phyloP scores from a whole-genome alignment of 768 basidiomycete species.

The Tephrocybe rancida region DNA sequence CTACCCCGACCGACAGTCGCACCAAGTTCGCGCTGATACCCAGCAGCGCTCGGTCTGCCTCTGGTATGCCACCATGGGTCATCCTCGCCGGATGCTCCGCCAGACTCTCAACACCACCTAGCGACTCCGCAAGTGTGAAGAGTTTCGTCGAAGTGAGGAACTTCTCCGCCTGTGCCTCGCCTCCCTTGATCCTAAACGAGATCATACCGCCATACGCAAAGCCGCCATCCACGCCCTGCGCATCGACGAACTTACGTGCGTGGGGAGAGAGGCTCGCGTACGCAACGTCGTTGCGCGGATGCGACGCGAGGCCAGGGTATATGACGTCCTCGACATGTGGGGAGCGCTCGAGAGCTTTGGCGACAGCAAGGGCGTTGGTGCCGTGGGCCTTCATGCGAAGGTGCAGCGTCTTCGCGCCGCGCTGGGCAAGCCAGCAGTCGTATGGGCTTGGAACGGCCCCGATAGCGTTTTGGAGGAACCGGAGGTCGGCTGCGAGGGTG shows the following conservation, averaged over 20 bases:
- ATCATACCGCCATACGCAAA: slow-evolving; percentile 95
- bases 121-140: slow-evolving; percentile 83
- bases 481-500: slow-evolving; percentile 54
- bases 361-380: slow-evolving; percentile 76
- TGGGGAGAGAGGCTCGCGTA: slow-evolving; percentile 66
- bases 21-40: slow-evolving; percentile 83
- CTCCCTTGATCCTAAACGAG: slow-evolving; percentile 71
- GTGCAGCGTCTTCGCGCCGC: slow-evolving; percentile 90
- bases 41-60: slow-evolving; percentile 61
- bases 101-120: slow-evolving; percentile 92
- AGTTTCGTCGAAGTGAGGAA: slow-evolving; percentile 70
- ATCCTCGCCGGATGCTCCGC: slow-evolving; percentile 87
- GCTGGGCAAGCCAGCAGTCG: slow-evolving; percentile 89
- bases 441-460: slow-evolving; percentile 85
- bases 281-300: slow-evolving; percentile 69
- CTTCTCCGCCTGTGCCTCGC: slow-evolving; percentile 53
- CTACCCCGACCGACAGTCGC: slow-evolving; percentile 84
- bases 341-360: slow-evolving; percentile 54
- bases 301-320: slow-evolving; percentile 79
- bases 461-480: slow-evolving; percentile 89
- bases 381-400: slow-evolving; percentile 90
- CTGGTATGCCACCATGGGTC: slow-evolving; percentile 84
- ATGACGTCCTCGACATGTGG: slow-evolving; percentile 77
- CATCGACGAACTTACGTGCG: slow-evolving; percentile 64
- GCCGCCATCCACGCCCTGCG: slow-evolving; percentile 43